phyloP scores from a whole-genome alignment of 768 basidiomycete genomes.

The Mycena olivaceomarginata region DNA sequence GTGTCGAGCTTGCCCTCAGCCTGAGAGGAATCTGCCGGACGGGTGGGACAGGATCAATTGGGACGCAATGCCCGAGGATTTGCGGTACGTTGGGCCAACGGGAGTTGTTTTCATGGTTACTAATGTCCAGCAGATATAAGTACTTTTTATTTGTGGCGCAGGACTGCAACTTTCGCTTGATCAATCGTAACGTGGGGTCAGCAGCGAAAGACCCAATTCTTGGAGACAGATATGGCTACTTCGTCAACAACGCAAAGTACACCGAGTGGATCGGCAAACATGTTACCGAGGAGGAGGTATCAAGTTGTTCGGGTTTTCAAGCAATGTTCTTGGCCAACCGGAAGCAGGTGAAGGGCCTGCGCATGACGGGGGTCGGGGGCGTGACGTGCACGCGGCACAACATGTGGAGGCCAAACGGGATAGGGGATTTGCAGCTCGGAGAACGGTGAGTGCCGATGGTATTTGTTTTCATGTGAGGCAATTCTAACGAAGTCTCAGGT shows the following conservation, averaged over 20 bases:
- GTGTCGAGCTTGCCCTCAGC: constrained; percentile 6
- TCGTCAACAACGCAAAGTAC: constrained; percentile 12
- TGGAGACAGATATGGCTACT: constrained; percentile 1
- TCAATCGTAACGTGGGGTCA: constrained; percentile 4
- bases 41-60: constrained; percentile 3
- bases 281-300: constrained; percentile 22
- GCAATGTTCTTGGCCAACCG: constrained; percentile 28
- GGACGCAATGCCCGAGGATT: neutral
- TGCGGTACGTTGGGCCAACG: neutral
- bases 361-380: constrained; percentile 32
- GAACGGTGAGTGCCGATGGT: constrained; percentile 30
- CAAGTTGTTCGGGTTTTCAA: constrained; percentile 23
- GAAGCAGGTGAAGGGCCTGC: constrained; percentile 18
- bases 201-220: constrained; percentile 9
- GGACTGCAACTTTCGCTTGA: constrained; percentile 17
- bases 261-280: neutral
- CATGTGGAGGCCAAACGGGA: constrained; percentile 36
- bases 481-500: no score
- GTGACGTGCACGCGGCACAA: constrained; percentile 40
- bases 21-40: neutral
- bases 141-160: constrained; percentile 20
- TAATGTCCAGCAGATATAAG: neutral
- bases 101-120: neutral
- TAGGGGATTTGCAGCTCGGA: constrained; percentile 41
- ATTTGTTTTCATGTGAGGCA: no score